Percentiles rank a stretch among this genome's conserved stretches.
Conservation (phyloP, 2,329 filamentous ascomycete species). For the Cladosporium sphaerospermum region DNA sequence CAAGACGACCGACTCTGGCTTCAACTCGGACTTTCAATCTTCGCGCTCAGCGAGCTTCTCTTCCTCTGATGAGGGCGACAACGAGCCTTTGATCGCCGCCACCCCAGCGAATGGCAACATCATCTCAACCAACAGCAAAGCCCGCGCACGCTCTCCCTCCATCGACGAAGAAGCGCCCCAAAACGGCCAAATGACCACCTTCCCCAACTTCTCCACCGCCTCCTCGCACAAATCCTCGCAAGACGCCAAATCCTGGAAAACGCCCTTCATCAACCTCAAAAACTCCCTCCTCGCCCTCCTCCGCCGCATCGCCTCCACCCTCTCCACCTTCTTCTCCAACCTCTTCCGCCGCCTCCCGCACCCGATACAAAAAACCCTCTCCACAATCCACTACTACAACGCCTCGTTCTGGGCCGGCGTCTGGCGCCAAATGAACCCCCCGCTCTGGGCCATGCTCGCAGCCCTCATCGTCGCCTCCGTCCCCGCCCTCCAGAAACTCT, state of each 20-base stretch:
- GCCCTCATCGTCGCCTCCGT: slow-evolving; percentile 89
- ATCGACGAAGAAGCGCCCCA: slow-evolving; percentile 26
- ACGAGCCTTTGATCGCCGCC: slow-evolving; percentile 27
- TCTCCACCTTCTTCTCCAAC: slow-evolving; percentile 25
- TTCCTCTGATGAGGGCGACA: slow-evolving; percentile 24
- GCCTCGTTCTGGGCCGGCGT: slow-evolving; percentile 58
- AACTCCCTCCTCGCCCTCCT: slow-evolving; percentile 17
- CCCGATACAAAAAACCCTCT: slow-evolving; percentile 46
- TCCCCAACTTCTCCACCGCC: slow-evolving; percentile 29
- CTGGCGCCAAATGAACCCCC: slow-evolving; percentile 97
- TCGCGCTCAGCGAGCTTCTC: slow-evolving; percentile 30
- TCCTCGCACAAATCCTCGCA: slow-evolving; percentile 18
- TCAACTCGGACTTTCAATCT: slow-evolving; percentile 41
- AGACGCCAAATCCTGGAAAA: slow-evolving; percentile 14
- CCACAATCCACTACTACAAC: slow-evolving; percentile 35
- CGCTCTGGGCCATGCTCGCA: slow-evolving; percentile 91
- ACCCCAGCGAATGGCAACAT: slow-evolving; percentile 47
- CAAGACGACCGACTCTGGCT: slow-evolving; percentile 35
- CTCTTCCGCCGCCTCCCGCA: slow-evolving; percentile 48
- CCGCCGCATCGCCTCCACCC: slow-evolving; percentile 21
- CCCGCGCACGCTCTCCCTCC: not conserved
- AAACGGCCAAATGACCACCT: slow-evolving; percentile 49
- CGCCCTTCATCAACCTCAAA: slow-evolving; percentile 17
- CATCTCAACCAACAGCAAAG: slow-evolving; percentile 31
- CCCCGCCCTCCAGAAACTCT: slow-evolving; percentile 71